Conservation (phyloP, 257 asterid genomes). For the Cinchona pubescens region DNA sequence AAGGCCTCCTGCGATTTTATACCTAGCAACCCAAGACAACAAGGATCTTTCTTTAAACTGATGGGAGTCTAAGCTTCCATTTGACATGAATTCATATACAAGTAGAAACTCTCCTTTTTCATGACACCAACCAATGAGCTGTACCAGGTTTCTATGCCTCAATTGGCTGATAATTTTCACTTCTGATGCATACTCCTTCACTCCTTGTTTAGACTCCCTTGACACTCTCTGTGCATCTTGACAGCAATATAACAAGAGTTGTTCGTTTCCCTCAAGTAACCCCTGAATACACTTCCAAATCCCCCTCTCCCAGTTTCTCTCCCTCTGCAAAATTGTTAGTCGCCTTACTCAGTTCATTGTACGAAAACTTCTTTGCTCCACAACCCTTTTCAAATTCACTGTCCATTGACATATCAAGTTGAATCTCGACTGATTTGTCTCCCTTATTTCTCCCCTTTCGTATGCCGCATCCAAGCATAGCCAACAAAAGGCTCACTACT, state of each 20-base stretch:
- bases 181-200: constrained; percentile 50
- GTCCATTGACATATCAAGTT: constrained; percentile 17
- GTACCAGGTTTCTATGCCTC: constrained; percentile 50
- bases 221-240: constrained; percentile 45
- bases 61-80: constrained; percentile 44
- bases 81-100: constrained; percentile 42
- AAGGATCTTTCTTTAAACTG: constrained; percentile 19
- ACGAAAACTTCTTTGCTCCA: constrained; percentile 34
- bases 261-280: constrained; percentile 20
- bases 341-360: constrained; percentile 24
- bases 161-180: constrained; percentile 49
- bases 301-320: constrained; percentile 44
- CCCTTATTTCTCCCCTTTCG: neutral
- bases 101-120: constrained; percentile 36
- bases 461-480: neutral
- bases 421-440: neutral
- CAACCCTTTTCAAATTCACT: constrained; percentile 28
- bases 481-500: neutral
- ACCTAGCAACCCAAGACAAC: constrained; percentile 27
- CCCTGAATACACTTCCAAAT: constrained; percentile 40
- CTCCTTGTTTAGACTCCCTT: constrained; percentile 43
- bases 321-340: constrained; percentile 29
- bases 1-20: constrained; percentile 34
- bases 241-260: constrained; percentile 31
- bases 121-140: constrained; percentile 57